phyloP scores from a whole-genome alignment of 2,329 filamentous ascomycete genomes.

The Pseudomassariella vexata region DNA sequence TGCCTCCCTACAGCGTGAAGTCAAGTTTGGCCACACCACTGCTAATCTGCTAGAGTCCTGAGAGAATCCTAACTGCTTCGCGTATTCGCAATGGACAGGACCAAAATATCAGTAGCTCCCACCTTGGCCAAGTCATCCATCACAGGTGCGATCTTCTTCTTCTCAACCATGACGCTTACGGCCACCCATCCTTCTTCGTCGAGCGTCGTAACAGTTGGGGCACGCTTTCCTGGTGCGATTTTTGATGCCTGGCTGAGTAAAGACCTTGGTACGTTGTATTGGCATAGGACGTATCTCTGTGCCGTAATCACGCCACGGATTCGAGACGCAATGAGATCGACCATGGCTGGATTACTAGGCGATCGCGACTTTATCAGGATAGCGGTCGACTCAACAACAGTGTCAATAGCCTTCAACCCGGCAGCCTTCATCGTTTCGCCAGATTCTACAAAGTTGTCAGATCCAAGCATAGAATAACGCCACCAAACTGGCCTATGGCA shows the following conservation, averaged over 20 bases:
- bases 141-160: constrained; percentile 74
- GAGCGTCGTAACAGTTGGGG: constrained; percentile 83
- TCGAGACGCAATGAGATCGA: constrained; percentile 78
- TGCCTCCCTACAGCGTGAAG: too few species aligned
- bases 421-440: constrained; percentile 98
- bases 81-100: constrained; percentile 75
- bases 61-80: constrained; percentile 15
- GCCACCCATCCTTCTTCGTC: constrained; percentile 91
- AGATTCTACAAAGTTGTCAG: constrained; percentile 58
- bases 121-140: constrained; percentile 79
- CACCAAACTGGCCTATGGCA: background rate
- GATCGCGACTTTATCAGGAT: constrained; percentile 88
- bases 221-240: constrained; percentile 90
- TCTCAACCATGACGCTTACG: constrained; percentile 89
- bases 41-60: too few species aligned
- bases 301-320: constrained; percentile 94
- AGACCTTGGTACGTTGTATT: constrained; percentile 82
- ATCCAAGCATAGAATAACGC: too few species aligned
- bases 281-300: constrained; percentile 88
- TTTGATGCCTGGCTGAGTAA: constrained; percentile 61
- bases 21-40: constrained; percentile 1
- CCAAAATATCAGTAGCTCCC: constrained; percentile 80
- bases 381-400: constrained; percentile 80
- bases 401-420: constrained; percentile 89
- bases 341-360: constrained; percentile 71